Evolutionary conservation across 495 filamentous ascomycete species (phyloP).

Genomic region (Podospora pseudocomata): DNA sequence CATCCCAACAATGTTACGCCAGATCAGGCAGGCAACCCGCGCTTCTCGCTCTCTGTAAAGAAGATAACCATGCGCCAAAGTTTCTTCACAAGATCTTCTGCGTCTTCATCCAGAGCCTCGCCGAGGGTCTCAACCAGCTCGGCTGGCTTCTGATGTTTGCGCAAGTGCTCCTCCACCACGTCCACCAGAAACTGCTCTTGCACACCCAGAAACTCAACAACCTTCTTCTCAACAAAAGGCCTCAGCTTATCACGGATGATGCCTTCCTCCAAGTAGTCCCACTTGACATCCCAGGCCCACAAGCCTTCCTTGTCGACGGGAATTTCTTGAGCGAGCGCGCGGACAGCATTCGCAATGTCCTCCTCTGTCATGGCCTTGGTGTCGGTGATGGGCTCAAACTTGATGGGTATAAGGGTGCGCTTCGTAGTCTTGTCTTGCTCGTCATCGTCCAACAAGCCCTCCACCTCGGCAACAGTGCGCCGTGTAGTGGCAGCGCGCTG

Average conservation of each 20-base stretch:
- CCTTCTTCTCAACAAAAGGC: conserved; percentile 97
- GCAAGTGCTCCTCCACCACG: conserved; percentile 82
- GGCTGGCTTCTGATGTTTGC: conserved; percentile 69
- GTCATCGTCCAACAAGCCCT: conserved; percentile 90
- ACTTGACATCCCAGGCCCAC: conserved; percentile 89
- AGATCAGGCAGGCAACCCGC: conserved; percentile 66
- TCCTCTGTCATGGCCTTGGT: conserved; percentile 72
- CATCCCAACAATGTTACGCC: background rate
- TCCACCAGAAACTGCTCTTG: conserved; percentile 95
- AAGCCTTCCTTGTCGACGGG: conserved; percentile 81
- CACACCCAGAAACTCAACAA: conserved; percentile 91
- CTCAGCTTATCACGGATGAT: conserved; percentile 82
- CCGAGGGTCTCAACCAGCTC: conserved; percentile 80
- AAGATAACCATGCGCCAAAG: conserved; percentile 98
- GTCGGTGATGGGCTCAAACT: conserved; percentile 72
- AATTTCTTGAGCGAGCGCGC: conserved; percentile 83
- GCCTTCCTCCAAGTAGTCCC: conserved; percentile 86
- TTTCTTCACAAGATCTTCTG: conserved; percentile 90
- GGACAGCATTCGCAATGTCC: conserved; percentile 73
- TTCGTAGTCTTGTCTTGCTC: conserved; percentile 71
- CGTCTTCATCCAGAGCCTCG: conserved; percentile 92
- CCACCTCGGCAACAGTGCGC: conserved; percentile 87
- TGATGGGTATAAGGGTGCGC: conserved; percentile 85
- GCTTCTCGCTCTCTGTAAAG: conserved; percentile 93
- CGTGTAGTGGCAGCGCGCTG: conserved; percentile 62